These are phyloP conservation scores for Sisymbrium altissimum DNA, from an alignment of 345 rosid species.

Conservation along the genomic window DNA sequence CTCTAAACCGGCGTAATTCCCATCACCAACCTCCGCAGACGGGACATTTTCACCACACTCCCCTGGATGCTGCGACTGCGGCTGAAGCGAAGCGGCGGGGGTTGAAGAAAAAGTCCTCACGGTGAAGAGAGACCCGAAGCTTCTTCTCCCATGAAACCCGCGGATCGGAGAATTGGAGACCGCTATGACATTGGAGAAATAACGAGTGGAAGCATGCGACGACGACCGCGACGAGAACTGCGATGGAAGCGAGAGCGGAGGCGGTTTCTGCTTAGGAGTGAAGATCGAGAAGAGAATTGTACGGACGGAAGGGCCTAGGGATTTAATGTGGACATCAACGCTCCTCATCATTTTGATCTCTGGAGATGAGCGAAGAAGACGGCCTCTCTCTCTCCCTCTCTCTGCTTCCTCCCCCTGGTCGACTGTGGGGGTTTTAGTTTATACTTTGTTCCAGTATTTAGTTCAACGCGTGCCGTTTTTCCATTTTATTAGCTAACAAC, in stretches of 20 bases:
- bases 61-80: neutral
- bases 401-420: too few relatives aligned
- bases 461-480: neutral
- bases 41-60: conserved; percentile 46
- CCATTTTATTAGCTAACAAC: neutral
- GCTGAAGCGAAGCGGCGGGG: conserved; percentile 32
- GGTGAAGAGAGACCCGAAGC: conserved; percentile 7
- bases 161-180: conserved; percentile 11
- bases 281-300: conserved; percentile 28
- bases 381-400: neutral
- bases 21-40: conserved; percentile 40
- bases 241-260: conserved; percentile 4
- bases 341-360: conserved; percentile 14
- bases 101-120: conserved; percentile 41
- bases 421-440: too few relatives aligned
- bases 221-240: neutral
- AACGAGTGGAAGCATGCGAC: conserved; percentile 5
- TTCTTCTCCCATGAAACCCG: neutral
- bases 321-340: conserved; percentile 26
- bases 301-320: conserved; percentile 20
- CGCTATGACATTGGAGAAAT: conserved; percentile 15
- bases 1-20: conserved; percentile 25
- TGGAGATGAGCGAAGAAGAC: neutral
- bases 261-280: conserved; percentile 18
- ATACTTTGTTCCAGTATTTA: neutral